A percentile compares a stretch with the other conserved stretches of the same genome.
Conservation (phyloP, 345 rosid species). For the Hypericum androsaemum region DNA sequence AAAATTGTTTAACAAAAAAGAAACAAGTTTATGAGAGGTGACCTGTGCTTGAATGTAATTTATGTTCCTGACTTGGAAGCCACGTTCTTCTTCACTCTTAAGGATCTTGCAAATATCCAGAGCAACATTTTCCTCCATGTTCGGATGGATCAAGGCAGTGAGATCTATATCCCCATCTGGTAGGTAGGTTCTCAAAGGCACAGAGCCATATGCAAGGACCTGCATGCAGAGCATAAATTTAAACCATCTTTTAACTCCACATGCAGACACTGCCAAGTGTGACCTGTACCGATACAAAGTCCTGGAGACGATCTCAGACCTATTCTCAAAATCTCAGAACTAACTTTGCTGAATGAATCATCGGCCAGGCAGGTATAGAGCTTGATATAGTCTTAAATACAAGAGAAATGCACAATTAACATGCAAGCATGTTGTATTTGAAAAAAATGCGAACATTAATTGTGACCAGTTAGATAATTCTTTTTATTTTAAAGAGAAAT, state of each 20-base stretch:
- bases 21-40: constrained; percentile 12
- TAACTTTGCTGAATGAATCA: no score
- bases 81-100: constrained; percentile 10
- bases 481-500: no score
- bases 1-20: no score
- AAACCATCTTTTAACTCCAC: background rate
- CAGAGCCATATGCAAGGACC: constrained; percentile 24
- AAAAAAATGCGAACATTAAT: no score
- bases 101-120: constrained; percentile 15
- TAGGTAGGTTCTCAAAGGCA: constrained; percentile 26
- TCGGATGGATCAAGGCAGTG: constrained; percentile 10
- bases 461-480: no score
- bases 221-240: constrained; percentile 1
- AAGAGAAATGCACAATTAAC: no score
- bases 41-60: constrained; percentile 26
- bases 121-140: constrained; percentile 22
- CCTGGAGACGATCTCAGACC: no score
- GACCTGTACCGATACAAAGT: no score
- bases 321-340: no score
- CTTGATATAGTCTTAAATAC: no score
- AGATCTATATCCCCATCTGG: constrained; percentile 31
- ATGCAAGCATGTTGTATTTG: no score
- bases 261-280: background rate
- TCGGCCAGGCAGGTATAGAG: no score
- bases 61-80: constrained; percentile 15